phyloP scores from a whole-genome alignment of 2,329 filamentous ascomycete genomes.

The Chrysoporthe austroafricana region DNA sequence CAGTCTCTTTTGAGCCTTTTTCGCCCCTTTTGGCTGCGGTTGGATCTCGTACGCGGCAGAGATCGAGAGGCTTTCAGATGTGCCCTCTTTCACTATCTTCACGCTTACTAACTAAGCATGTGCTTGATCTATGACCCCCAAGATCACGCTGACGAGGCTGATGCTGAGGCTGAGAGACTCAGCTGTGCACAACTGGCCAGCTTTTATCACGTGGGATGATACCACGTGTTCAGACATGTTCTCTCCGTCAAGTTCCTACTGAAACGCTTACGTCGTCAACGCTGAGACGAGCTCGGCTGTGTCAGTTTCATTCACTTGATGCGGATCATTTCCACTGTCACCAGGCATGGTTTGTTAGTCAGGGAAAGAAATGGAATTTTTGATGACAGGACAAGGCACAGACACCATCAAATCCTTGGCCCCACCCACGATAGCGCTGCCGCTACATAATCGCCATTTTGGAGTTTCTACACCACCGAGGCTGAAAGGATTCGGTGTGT shows the following conservation, averaged over 20 bases:
- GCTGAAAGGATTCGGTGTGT: background rate
- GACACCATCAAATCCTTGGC: background rate
- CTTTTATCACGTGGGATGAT: background rate
- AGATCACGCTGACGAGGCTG: background rate
- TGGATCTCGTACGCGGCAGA: too few species aligned
- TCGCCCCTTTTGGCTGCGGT: background rate
- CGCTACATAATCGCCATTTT: background rate
- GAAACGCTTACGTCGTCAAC: background rate
- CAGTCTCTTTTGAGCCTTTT: background rate
- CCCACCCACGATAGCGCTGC: background rate
- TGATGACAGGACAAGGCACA: background rate
- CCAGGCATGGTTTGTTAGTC: background rate
- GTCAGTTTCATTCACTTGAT: background rate
- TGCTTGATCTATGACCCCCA: background rate
- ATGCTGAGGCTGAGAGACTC: background rate
- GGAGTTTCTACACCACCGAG: slow-evolving; percentile 1
- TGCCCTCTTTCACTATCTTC: too few species aligned
- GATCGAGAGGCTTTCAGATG: too few species aligned
- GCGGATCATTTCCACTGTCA: background rate
- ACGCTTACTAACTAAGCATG: background rate
- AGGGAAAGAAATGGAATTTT: background rate
- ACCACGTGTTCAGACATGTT: background rate
- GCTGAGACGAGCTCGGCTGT: background rate
- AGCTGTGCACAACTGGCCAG: background rate
- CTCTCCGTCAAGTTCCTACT: background rate